Base-by-base conservation (phyloP, 2,329 filamentous ascomycete genomes). In the Pochonia chlamydosporia region DNA sequence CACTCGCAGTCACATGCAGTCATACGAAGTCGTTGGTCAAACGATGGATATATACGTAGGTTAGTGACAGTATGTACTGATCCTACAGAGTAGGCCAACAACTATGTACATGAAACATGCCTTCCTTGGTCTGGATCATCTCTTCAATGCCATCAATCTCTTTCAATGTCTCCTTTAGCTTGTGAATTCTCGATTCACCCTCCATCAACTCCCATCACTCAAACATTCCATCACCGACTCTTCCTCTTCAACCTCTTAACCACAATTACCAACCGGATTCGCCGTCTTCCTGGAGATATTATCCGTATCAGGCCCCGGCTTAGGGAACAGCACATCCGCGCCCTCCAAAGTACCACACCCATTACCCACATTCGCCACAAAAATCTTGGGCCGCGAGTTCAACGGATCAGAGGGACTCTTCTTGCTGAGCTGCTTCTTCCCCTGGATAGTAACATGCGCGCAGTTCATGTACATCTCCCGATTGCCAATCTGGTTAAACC, bases 401-500 rank as follows among this genome's bases (percentile, higher is more conserved):
- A 87, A 81, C 9, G 52, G 26, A 23, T 53, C 51, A 10, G 47
- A 48, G 25, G 50, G 53, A 41, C 68, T 65, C 59, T 67, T 66
- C 40, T 45, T 52, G 46, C 26, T 57, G 53, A 48, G 54, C 56
- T 55, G 59, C 59, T 20, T 26, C 21, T 25, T 35, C 24, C 66
- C 65, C 46, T 63, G 66, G 60, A 90, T 82, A 52, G 77, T 80
- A 56, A 91, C 77, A 44, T 78, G 73, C 7, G 87, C 87, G 60
- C 88, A 93, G 68, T 89, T 89, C 84, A 89, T 89, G 76, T 93
- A 93, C 79, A 87, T 87, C 64, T 92, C 87, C 41, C 87, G 78
- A 68, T 90, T 90, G 23, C 87, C 87, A 35, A 85, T 66, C 54
- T 81, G 71, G 72, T 89, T 89, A 69, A 87, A 84, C 84, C 84